Percentiles rank a stretch among this genome's conserved stretches.
phyloP scores from a whole-genome alignment of 495 filamentous ascomycete genomes.

The Bathelium albidoporum region DNA sequence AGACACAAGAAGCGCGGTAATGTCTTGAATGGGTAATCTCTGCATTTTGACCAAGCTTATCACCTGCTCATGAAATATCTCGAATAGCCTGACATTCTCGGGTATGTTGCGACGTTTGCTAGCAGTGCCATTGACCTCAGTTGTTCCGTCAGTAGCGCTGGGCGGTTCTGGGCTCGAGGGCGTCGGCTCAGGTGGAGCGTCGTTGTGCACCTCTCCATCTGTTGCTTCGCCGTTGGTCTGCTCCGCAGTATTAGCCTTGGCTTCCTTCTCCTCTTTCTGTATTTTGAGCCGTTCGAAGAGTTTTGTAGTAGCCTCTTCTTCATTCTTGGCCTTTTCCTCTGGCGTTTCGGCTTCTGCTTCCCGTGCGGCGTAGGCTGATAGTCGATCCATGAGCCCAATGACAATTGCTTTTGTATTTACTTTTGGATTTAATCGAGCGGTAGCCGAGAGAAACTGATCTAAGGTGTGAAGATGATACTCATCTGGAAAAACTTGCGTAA shows the following conservation, averaged over 20 bases:
- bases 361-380: conserved; percentile 83
- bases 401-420: conserved; percentile 98
- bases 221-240: conserved; percentile 15
- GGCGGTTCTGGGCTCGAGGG: conserved; percentile 12
- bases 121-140: conserved; percentile 25
- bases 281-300: conserved; percentile 69
- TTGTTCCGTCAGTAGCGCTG: conserved; percentile 26
- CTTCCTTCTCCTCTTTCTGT: conserved; percentile 43
- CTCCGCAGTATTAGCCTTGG: neutral
- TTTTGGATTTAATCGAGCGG: conserved; percentile 82
- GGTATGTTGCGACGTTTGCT: conserved; percentile 63
- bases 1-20: conserved; percentile 82
- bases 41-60: conserved; percentile 84
- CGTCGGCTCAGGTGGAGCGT: conserved; percentile 22
- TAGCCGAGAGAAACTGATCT: conserved; percentile 84
- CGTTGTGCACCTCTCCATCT: conserved; percentile 33
- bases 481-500: conserved; percentile 98
- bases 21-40: conserved; percentile 86
- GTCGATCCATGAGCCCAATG: conserved; percentile 91
- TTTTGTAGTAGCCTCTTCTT: conserved; percentile 70
- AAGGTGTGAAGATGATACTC: conserved; percentile 96
- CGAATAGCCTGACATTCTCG: conserved; percentile 79
- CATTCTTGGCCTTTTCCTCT: conserved; percentile 62
- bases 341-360: conserved; percentile 64
- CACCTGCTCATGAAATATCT: conserved; percentile 96